Base-by-base conservation (phyloP, 805 yeast species). In the Lachancea kluyveri region DNA sequence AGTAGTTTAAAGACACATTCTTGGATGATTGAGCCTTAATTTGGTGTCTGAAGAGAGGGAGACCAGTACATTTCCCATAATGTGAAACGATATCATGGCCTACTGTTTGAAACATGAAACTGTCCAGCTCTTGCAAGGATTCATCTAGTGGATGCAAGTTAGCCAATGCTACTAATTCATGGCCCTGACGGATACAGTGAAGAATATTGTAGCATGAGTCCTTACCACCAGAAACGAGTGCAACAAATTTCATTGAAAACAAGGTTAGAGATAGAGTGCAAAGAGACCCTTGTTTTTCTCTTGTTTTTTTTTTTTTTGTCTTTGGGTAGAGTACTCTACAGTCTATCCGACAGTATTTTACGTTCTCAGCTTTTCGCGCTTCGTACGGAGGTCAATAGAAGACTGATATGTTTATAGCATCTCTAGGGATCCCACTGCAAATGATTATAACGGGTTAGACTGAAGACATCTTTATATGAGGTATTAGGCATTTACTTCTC, bases 71-170 rank as follows among this genome's bases (percentile, higher is more conserved):
- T 38, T 77, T 67, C 3, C 71, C 62, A 49, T 88, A 85, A 32
- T 63, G 57, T 0, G 72, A 68, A 2, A 92, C 66, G 3, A 82
- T 73, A 40, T 81, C 84, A 55, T 83, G 92, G 0, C 98, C 98
- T 6, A 92, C 97, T 0, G 98, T 92, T 59, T 92, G 98, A 57
- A 84, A 92, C 98, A 92, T 92, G 52, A 80, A 90, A 33, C 95
- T 84, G 54, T 92, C 96, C 33, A 92, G 61, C 55, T 92, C 98
- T 43, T 77, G 79, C 16, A 59, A 52, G 4, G 43, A 29, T 14
- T 65, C 48, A 20, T 54, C 57, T 1, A 68, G 67, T 1, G 96
- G 96, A 47, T 76, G 74, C 39, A 92, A 57, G 48, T 92, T 92
- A 0, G 87, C 97, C 28, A 90, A 58, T 1, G 95, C 96, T 1